phyloP scores from a whole-genome alignment of 805 yeast genomes.

The Candida incommunis region DNA sequence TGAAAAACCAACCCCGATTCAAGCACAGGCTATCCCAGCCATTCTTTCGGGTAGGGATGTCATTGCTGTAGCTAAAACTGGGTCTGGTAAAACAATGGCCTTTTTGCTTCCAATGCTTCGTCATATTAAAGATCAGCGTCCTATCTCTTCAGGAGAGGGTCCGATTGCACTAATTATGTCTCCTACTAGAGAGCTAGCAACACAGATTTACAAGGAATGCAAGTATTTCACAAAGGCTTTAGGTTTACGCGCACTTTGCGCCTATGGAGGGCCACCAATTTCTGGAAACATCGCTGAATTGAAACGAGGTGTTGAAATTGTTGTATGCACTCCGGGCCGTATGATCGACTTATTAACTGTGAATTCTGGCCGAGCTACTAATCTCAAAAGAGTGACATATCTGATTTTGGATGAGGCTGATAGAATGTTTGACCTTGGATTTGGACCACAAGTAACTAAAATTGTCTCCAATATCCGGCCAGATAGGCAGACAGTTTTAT shows the following conservation, averaged over 20 bases:
- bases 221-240: slow-evolving; percentile 39
- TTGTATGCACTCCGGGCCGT: slow-evolving; percentile 93
- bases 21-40: slow-evolving; percentile 80
- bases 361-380: slow-evolving; percentile 63
- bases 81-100: slow-evolving; percentile 90
- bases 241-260: slow-evolving; percentile 48
- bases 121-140: slow-evolving; percentile 65
- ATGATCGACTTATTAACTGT: slow-evolving; percentile 78
- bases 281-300: slow-evolving; percentile 69
- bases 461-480: slow-evolving; percentile 66
- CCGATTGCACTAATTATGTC: slow-evolving; percentile 72
- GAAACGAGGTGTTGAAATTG: slow-evolving; percentile 62
- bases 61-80: slow-evolving; percentile 91
- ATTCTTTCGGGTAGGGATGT: slow-evolving; percentile 83
- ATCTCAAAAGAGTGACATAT: slow-evolving; percentile 55
- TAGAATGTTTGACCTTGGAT: slow-evolving; percentile 91
- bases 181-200: slow-evolving; percentile 86
- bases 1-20: slow-evolving; percentile 69
- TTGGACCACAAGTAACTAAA: slow-evolving; percentile 87
- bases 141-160: slow-evolving; percentile 36
- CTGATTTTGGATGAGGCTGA: slow-evolving; percentile 94
- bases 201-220: slow-evolving; percentile 65
- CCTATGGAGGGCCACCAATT: slow-evolving; percentile 83
- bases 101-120: slow-evolving; percentile 73
- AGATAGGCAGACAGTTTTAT: slow-evolving; percentile 77